Conservation (phyloP, 768 basidiomycete genomes). For the Mycena metata region DNA sequence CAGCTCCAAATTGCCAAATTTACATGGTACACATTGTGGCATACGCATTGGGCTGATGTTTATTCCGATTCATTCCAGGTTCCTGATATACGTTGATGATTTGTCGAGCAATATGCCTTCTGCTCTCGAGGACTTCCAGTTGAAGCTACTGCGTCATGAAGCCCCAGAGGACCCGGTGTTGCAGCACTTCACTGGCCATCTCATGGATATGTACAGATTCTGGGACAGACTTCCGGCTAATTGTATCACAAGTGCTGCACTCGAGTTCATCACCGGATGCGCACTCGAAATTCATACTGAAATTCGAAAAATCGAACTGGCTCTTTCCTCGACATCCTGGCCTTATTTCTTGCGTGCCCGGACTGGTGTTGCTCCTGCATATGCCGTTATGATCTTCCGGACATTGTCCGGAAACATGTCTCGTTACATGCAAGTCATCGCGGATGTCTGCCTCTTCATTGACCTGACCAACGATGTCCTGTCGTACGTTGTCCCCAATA, state of each 20-base stretch:
- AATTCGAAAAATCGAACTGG: conserved; percentile 16
- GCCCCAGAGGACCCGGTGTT: conserved; percentile 12
- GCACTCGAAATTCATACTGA: conserved; percentile 16
- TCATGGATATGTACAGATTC: conserved; percentile 16
- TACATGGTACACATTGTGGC: conserved; percentile 9
- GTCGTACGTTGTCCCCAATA: conserved; percentile 19
- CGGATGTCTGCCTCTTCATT: conserved; percentile 24
- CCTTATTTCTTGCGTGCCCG: conserved; percentile 21
- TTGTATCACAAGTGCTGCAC: conserved; percentile 15
- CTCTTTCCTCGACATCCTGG: conserved; percentile 7
- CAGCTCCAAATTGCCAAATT: conserved; percentile 15
- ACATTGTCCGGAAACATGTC: conserved; percentile 12
- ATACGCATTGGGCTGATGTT: background rate
- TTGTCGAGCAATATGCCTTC: conserved; percentile 14
- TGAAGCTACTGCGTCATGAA: conserved; percentile 8
- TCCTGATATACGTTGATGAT: conserved; percentile 16
- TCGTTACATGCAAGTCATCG: conserved; percentile 23
- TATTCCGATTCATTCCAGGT: conserved; percentile 5
- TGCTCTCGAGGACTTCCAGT: conserved; percentile 13
- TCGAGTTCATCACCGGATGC: conserved; percentile 25
- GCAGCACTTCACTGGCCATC: conserved; percentile 13
- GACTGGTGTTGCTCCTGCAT: conserved; percentile 27
- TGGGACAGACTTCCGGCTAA: conserved; percentile 22
- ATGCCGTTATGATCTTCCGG: conserved; percentile 23
- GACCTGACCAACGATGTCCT: conserved; percentile 26